phyloP scores from a whole-genome alignment of 106 monocot genomes.

The Narthecium ossifragum region DNA sequence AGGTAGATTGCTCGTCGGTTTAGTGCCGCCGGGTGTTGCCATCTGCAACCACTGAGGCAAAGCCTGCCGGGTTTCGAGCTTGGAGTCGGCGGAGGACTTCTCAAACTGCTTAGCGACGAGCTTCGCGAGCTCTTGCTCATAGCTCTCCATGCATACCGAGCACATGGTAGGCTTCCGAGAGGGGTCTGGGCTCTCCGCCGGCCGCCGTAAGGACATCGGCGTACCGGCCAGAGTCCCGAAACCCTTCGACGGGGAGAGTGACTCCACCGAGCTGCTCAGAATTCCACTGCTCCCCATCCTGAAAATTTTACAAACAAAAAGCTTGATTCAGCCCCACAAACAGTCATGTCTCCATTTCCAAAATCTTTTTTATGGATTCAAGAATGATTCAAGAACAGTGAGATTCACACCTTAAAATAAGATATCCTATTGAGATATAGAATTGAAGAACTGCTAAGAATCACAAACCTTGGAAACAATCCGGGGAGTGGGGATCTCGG shows the following conservation, averaged over 20 bases:
- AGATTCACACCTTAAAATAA: not conserved
- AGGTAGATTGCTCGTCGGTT: not conserved
- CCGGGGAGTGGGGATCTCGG: slow-evolving; percentile 23
- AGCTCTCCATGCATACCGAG: slow-evolving; percentile 3
- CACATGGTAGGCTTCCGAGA: not conserved
- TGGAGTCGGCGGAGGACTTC: slow-evolving; percentile 31
- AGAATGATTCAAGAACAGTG: not conserved
- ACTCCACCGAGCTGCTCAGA: slow-evolving; percentile 36
- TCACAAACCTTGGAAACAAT: slow-evolving; percentile 35
- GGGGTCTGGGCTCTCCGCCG: not conserved
- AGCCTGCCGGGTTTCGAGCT: slow-evolving; percentile 4
- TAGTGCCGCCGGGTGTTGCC: slow-evolving; percentile 16
- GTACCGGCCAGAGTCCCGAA: slow-evolving; percentile 13
- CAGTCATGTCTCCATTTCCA: not conserved
- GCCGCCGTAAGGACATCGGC: not conserved
- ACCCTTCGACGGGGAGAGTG: slow-evolving; percentile 10
- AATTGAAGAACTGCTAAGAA: not conserved
- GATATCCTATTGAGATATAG: not conserved
- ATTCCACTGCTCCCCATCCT: slow-evolving; percentile 43
- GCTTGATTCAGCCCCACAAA: too few relatives aligned
- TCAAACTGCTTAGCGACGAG: slow-evolving; percentile 47
- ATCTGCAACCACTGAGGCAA: slow-evolving; percentile 82
- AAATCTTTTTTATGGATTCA: not conserved
- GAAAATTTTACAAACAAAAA: not conserved
- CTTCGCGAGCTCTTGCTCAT: slow-evolving; percentile 21